Base-by-base conservation (phyloP, 495 filamentous ascomycete genomes). In the Cryomyces minteri region DNA sequence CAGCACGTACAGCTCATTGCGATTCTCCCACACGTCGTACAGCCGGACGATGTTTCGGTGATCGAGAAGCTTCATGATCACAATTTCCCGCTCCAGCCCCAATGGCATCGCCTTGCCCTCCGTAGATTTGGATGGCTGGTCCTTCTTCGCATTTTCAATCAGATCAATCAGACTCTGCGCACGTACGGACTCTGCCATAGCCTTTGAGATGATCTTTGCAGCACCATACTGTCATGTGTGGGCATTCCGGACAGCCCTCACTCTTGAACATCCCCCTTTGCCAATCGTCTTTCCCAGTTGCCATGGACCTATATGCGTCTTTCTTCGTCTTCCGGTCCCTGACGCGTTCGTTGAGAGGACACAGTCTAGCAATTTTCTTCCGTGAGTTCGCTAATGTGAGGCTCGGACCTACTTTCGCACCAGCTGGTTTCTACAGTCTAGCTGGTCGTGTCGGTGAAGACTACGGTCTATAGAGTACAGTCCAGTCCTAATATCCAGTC, bases 1-100 rank as follows among this genome's bases (percentile, higher is more conserved):
- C 12, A 31, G 31, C 8, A 70, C 82, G 65, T 67, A 98, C 87
- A 98, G 74, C 58, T 96, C 85, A 40, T 81, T 77, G 11, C 80
- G 69, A 54, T 94, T 94, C 66, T 96, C 92, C 88, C 88, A 99
- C 11, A 96, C 82, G 62, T 96, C 92, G 55, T 83, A 83, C 6
- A 99, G 62, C 46, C 78, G 80, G 55, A 95, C 84, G 43, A 99
- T 83, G 58, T 96, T 85, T 0, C 77, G 83, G 64, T 99, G 90
- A 49, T 88, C 77, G 43, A 96, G 84, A 36, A 96, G 69, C 59
- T 92, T 96, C 77, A 96, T 88, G 48, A 98, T 88, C 7, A 85
- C 82, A 36, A 93, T 83, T 56, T 98, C 90, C 33, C 90, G 71
- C 56, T 96, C 90, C 41, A 96, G 82, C 1, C 79, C 80, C 51